Evolutionary conservation across 2,329 filamentous ascomycete species (phyloP).

Genomic region (Botryosphaeria agaves): DNA sequence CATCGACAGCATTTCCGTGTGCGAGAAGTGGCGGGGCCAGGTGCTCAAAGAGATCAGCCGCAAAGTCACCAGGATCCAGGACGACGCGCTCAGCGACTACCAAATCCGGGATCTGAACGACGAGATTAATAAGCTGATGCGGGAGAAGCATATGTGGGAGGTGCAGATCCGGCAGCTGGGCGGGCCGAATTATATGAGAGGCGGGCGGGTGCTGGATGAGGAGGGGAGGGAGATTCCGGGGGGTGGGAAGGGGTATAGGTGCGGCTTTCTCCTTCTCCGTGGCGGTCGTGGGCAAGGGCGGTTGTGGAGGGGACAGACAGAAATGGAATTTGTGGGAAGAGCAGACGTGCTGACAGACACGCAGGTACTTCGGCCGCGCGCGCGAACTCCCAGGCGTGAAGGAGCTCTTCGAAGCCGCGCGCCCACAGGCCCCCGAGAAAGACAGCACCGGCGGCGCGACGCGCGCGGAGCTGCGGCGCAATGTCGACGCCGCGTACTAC

Average conservation of each 20-base stretch:
- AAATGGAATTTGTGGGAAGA: too few relatives aligned
- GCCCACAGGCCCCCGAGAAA: slow-evolving; percentile 36
- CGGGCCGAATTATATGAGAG: slow-evolving; percentile 92
- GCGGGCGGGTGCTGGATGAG: slow-evolving; percentile 35
- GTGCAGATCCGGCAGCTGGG: slow-evolving; percentile 86
- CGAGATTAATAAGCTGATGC: slow-evolving; percentile 98
- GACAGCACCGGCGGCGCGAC: slow-evolving; percentile 49
- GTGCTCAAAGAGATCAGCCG: slow-evolving; percentile 93
- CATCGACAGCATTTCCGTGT: slow-evolving; percentile 65
- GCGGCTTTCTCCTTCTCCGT: slow-evolving; percentile 4
- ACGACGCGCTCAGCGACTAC: slow-evolving; percentile 78
- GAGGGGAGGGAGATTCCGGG: slow-evolving; percentile 37
- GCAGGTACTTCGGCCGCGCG: slow-evolving; percentile 72
- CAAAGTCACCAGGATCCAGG: slow-evolving; percentile 93
- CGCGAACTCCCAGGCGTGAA: slow-evolving; percentile 86
- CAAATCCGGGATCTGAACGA: slow-evolving; percentile 97
- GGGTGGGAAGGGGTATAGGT: slow-evolving; percentile 74
- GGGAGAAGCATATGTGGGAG: slow-evolving; percentile 99
- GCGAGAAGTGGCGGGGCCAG: slow-evolving; percentile 97
- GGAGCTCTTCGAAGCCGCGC: slow-evolving; percentile 77
- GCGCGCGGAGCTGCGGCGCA: slow-evolving; percentile 50
- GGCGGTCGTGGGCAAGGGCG: neutral
- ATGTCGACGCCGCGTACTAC: slow-evolving; percentile 89
- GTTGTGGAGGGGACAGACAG: too few relatives aligned
- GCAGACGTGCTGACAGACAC: neutral